Percentiles rank a stretch among this genome's conserved stretches.
Evolutionary conservation across 2,329 filamentous ascomycete species (phyloP).

Genomic region (Plectosphaerella plurivora): DNA sequence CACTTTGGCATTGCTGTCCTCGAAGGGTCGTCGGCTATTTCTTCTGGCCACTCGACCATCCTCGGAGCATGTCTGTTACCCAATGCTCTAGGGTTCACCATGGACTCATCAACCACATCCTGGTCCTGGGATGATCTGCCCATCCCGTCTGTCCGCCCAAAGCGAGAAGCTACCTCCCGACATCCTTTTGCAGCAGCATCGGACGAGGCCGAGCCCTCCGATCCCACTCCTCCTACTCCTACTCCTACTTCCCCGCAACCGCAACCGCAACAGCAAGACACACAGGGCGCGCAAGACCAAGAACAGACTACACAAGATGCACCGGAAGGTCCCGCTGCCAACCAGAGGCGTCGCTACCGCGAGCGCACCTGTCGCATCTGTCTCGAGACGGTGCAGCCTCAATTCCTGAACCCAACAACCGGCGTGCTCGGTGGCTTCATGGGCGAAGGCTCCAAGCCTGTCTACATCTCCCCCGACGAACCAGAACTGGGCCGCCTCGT

Average conservation of each 20-base stretch:
- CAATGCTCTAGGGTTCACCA: background rate
- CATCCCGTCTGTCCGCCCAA: background rate
- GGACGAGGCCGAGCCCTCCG: background rate
- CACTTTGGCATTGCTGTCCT: too few relatives aligned
- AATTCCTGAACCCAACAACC: conserved; percentile 27
- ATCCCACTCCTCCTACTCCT: too few relatives aligned
- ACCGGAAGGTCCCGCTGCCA: background rate
- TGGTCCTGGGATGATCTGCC: background rate
- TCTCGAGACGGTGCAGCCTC: conserved; percentile 60
- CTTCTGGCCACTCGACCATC: background rate
- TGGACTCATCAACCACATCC: background rate
- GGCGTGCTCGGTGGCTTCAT: conserved; percentile 7
- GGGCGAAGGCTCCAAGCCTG: conserved; percentile 23
- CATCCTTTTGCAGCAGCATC: background rate
- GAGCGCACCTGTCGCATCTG: conserved; percentile 85
- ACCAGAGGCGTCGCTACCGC: conserved; percentile 48
- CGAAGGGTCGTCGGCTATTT: too few relatives aligned
- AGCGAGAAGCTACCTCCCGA: background rate
- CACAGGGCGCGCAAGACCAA: background rate
- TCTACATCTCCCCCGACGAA: conserved; percentile 68
- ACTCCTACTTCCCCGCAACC: too few relatives aligned
- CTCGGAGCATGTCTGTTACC: background rate
- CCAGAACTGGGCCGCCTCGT: conserved; percentile 72
- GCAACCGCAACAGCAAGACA: background rate
- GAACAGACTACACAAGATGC: background rate